Evolutionary conservation across 139 green algal species (phyloP).

Genomic region (Pleodorina starrii): DNA sequence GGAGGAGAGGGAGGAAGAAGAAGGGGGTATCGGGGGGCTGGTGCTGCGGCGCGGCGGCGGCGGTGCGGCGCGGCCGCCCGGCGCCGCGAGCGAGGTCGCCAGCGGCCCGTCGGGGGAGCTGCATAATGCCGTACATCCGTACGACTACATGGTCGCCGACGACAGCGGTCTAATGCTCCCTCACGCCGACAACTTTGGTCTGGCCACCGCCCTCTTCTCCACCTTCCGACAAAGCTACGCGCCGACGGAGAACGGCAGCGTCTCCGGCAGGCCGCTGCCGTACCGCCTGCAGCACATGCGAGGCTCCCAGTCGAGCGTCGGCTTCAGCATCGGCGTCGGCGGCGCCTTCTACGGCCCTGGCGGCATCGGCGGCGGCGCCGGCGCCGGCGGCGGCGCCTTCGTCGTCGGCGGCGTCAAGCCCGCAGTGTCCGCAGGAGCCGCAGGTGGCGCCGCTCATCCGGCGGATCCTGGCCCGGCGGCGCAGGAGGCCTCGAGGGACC

Average conservation of each 20-base stretch:
- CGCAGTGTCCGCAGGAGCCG: too few relatives aligned
- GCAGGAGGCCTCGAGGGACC: too few relatives aligned
- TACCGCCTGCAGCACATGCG: background rate
- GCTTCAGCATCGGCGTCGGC: background rate
- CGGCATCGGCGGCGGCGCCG: background rate
- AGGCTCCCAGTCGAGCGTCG: background rate
- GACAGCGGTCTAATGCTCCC: background rate
- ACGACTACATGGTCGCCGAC: slow-evolving; percentile 25
- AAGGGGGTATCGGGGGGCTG: too few relatives aligned
- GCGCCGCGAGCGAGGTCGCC: background rate
- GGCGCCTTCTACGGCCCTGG: background rate
- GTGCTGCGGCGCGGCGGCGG: too few relatives aligned
- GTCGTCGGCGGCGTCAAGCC: too few relatives aligned
- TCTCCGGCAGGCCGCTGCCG: background rate
- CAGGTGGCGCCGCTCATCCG: too few relatives aligned
- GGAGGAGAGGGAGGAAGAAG: too few relatives aligned
- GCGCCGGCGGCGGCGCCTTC: background rate
- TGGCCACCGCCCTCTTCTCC: slow-evolving; percentile 15
- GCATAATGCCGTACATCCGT: too few relatives aligned
- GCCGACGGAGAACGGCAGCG: slow-evolving; percentile 6
- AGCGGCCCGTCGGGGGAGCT: background rate
- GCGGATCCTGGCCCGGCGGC: too few relatives aligned
- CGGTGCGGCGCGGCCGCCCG: background rate
- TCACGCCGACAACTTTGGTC: background rate
- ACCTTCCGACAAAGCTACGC: background rate